Evolutionary conservation across 306 rosid species (phyloP).

Genomic region (Casuarina cunninghamiana): DNA sequence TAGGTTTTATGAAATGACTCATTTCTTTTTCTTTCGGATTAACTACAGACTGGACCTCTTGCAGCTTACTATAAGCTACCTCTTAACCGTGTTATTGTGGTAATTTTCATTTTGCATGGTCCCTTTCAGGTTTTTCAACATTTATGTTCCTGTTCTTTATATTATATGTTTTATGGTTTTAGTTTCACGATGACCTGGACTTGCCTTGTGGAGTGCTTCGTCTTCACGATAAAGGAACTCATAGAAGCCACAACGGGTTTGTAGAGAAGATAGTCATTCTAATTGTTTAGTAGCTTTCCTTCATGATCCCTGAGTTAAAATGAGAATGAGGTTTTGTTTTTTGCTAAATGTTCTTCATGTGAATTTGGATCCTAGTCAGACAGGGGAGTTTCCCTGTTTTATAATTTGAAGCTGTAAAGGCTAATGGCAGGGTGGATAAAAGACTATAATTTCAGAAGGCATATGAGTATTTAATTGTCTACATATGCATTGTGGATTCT

Average conservation of each 20-base stretch:
- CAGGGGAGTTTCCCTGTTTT: not conserved
- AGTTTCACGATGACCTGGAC: slow-evolving; percentile 90
- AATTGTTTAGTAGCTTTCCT: slow-evolving; percentile 10
- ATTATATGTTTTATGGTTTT: slow-evolving; percentile 24
- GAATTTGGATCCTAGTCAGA: not conserved
- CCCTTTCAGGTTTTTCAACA: not conserved
- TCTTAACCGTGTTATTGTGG: slow-evolving; percentile 87
- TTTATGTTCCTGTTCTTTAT: slow-evolving; percentile 10
- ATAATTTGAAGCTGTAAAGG: not conserved
- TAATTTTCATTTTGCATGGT: slow-evolving; percentile 29
- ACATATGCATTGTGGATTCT: not conserved
- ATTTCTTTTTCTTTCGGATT: slow-evolving; percentile 19
- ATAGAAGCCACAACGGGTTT: slow-evolving; percentile 88
- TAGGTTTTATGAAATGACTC: slow-evolving; percentile 20
- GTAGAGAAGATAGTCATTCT: slow-evolving; percentile 8
- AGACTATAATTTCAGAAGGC: not conserved
- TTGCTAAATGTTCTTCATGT: not conserved
- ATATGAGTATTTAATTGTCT: not conserved
- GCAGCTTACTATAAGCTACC: slow-evolving; percentile 98
- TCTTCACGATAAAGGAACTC: slow-evolving; percentile 75
- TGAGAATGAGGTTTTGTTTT: not conserved
- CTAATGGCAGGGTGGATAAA: not conserved
- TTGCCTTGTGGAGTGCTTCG: slow-evolving; percentile 96
- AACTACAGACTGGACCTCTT: slow-evolving; percentile 75
- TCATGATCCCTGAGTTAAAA: not conserved